Conservation (phyloP, 2,329 filamentous ascomycete species). For the Canariomyces notabilis region DNA sequence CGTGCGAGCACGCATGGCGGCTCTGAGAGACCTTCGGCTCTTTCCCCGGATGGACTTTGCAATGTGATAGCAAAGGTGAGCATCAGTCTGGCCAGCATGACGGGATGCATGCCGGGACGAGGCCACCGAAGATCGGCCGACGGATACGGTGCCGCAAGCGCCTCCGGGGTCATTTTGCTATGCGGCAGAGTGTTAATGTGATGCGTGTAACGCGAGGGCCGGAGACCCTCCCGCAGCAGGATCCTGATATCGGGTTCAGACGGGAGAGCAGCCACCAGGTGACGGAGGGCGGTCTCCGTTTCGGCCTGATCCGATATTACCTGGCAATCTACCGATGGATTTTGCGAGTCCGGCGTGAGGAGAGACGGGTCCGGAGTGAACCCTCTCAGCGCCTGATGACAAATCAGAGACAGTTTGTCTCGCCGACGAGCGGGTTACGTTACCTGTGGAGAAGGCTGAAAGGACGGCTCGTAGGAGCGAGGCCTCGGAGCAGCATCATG, state of each 20-base stretch:
- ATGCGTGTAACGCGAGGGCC: not conserved
- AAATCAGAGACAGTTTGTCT: too few species aligned
- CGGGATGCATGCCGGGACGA: conserved; percentile 26
- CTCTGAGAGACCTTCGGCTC: conserved; percentile 23
- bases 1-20: conserved; percentile 26
- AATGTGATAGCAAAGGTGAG: conserved; percentile 30
- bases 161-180: conserved; percentile 4
- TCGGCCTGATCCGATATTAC: not conserved
- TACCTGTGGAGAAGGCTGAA: too few species aligned
- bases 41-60: conserved; percentile 20
- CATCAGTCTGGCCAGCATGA: conserved; percentile 31
- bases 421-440: too few species aligned
- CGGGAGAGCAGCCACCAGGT: not conserved
- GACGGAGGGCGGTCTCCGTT: not conserved
- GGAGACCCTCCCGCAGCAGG: not conserved
- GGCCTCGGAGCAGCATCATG: too few species aligned
- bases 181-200: conserved; percentile 1
- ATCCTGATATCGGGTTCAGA: conserved; percentile 8
- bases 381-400: too few species aligned
- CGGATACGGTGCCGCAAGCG: not conserved
- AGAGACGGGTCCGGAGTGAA: too few species aligned
- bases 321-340: too few species aligned
- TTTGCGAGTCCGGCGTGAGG: too few species aligned
- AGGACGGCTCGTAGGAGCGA: too few species aligned
- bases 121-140: not conserved